Percentiles rank a stretch among this genome's conserved stretches.
Conservation (phyloP, 2,329 filamentous ascomycete species). For the Clonostachys byssicola region DNA sequence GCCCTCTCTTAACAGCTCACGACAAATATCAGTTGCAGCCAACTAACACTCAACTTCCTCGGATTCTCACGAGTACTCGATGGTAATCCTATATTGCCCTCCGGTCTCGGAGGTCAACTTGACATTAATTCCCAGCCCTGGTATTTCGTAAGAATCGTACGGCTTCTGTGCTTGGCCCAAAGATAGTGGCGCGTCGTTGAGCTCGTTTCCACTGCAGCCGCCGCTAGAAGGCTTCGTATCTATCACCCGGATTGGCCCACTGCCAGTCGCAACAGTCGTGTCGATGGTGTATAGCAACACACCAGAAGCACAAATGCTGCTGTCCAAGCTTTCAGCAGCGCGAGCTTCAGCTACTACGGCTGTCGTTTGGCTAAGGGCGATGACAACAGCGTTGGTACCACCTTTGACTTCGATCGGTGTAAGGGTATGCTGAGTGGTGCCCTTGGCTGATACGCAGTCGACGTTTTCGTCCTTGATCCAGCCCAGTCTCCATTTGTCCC, state of each 20-base stretch:
- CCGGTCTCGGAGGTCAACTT: no score
- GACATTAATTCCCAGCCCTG: no score
- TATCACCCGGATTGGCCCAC: slow-evolving; percentile 22
- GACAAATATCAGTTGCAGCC: no score
- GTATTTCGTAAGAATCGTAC: no score
- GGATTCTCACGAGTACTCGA: no score
- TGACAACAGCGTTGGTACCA: neutral
- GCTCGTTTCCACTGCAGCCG: slow-evolving; percentile 16
- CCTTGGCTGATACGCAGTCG: slow-evolving; percentile 18
- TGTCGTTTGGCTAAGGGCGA: neutral
- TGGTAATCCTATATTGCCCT: no score
- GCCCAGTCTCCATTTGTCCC: slow-evolving; percentile 31
- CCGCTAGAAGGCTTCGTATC: slow-evolving; percentile 20
- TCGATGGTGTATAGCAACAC: slow-evolving; percentile 27
- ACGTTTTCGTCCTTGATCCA: slow-evolving; percentile 25
- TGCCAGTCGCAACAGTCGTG: slow-evolving; percentile 16
- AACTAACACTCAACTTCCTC: no score
- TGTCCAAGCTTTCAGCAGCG: slow-evolving; percentile 14
- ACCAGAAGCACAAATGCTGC: slow-evolving; percentile 18
- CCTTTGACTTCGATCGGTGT: neutral
- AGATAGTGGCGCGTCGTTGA: slow-evolving; percentile 23
- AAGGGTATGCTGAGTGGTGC: slow-evolving; percentile 16
- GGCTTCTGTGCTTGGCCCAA: neutral
- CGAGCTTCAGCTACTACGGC: slow-evolving; percentile 24
- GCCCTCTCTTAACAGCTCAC: no score